These are phyloP conservation scores for Chaetomium fimeti DNA, from an alignment of 495 filamentous ascomycete genomes.

Conservation along the genomic window DNA sequence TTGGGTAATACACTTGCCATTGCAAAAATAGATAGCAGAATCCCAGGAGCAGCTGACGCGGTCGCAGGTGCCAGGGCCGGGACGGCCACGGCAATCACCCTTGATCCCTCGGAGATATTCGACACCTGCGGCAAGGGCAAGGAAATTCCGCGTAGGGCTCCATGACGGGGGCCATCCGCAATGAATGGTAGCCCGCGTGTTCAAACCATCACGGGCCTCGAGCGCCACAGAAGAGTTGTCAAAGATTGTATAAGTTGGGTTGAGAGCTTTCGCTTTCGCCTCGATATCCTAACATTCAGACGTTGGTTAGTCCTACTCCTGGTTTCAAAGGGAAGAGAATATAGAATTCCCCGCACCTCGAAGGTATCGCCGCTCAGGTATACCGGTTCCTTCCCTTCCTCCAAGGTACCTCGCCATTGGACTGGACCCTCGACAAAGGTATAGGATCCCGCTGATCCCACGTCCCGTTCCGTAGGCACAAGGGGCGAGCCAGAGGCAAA, in stretches of 20 bases:
- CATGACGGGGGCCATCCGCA: conserved; percentile 1
- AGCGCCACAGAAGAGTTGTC: neutral
- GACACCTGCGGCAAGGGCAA: neutral
- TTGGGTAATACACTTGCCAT: neutral
- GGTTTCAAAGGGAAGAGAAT: neutral
- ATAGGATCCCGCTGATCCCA: neutral
- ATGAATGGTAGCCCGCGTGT: neutral
- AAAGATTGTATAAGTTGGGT: neutral
- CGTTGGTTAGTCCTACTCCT: neutral
- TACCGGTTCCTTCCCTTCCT: neutral
- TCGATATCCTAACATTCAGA: conserved; percentile 3
- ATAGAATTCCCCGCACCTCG: neutral
- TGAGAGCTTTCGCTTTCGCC: conserved; percentile 4
- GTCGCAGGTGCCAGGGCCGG: neutral
- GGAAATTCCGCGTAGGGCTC: neutral
- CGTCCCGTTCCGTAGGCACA: neutral
- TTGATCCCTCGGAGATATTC: neutral
- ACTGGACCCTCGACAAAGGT: neutral
- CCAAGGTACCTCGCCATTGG: neutral
- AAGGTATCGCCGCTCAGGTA: neutral
- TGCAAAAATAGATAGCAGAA: conserved; percentile 2
- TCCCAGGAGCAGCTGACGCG: conserved; percentile 2
- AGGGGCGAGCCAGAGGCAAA: neutral
- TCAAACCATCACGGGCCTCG: neutral
- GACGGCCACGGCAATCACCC: neutral